phyloP scores from a whole-genome alignment of 441 rosid genomes.

The Gossypium aridum region DNA sequence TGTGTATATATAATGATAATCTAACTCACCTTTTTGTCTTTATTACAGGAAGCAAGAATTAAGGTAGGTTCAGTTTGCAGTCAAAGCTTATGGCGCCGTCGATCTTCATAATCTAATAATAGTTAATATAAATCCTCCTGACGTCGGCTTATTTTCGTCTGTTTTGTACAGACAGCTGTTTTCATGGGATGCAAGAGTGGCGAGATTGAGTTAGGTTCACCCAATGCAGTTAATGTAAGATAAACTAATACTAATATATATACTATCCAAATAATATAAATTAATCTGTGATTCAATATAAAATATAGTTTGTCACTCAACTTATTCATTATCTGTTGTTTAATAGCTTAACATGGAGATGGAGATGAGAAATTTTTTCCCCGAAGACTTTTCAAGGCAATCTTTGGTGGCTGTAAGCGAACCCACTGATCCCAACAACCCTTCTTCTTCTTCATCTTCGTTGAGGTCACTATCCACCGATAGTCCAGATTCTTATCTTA shows the following conservation, averaged over 20 bases:
- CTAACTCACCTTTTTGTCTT: constrained; percentile 5
- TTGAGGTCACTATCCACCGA: constrained; percentile 50
- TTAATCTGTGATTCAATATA: neutral
- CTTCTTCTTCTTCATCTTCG: constrained; percentile 24
- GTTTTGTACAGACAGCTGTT: constrained; percentile 42
- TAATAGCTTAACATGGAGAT: constrained; percentile 50
- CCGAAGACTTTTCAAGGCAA: constrained; percentile 38
- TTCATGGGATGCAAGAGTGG: constrained; percentile 82
- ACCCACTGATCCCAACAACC: constrained; percentile 19
- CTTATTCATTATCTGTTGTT: neutral
- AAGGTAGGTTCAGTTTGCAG: constrained; percentile 40
- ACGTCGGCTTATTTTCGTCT: neutral
- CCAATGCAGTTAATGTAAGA: constrained; percentile 42
- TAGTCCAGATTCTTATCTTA: constrained; percentile 49
- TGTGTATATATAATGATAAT: neutral
- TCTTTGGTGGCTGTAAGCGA: constrained; percentile 14
- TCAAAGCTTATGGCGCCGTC: neutral
- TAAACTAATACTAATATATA: neutral
- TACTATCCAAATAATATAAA: neutral
- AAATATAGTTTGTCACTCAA: neutral
- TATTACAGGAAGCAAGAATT: constrained; percentile 69
- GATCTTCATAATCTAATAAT: neutral
- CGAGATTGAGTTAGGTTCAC: constrained; percentile 77
- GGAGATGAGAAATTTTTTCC: constrained; percentile 46
- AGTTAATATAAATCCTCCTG: neutral